Evolutionary conservation across 345 rosid species (phyloP).

Genomic region (Populus nigra): DNA sequence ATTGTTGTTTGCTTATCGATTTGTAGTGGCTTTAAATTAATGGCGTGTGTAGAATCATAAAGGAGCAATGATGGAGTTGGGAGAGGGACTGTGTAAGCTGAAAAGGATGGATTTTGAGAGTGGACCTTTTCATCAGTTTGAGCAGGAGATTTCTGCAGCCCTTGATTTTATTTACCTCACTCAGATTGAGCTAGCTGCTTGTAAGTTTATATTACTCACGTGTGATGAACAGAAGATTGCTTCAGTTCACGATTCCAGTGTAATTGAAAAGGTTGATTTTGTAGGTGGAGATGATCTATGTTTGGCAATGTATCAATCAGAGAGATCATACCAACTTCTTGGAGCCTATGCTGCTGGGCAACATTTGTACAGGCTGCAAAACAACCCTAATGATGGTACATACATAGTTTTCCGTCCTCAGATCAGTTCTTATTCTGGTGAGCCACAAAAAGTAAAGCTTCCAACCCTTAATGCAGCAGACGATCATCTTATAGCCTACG

Average conservation of each 20-base stretch:
- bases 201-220: conserved; percentile 32
- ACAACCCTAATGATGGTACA: conserved; percentile 26
- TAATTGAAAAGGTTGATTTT: neutral
- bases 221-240: too few relatives aligned
- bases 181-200: conserved; percentile 87
- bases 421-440: conserved; percentile 13
- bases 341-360: conserved; percentile 87
- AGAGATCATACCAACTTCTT: conserved; percentile 74
- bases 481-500: conserved; percentile 27
- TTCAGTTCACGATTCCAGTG: too few relatives aligned
- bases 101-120: conserved; percentile 67
- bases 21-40: neutral
- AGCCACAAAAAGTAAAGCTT: conserved; percentile 54
- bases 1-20: neutral
- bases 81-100: conserved; percentile 83
- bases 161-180: conserved; percentile 74
- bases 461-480: conserved; percentile 49
- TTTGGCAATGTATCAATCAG: conserved; percentile 74
- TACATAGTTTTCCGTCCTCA: conserved; percentile 49
- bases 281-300: conserved; percentile 75
- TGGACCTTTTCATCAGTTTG: conserved; percentile 74
- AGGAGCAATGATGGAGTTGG: conserved; percentile 96
- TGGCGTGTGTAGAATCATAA: conserved; percentile 56
- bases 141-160: conserved; percentile 64
- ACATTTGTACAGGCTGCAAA: conserved; percentile 51